phyloP scores from a whole-genome alignment of 1,139 yeast species.

The Debaryomyces robertsiae region DNA sequence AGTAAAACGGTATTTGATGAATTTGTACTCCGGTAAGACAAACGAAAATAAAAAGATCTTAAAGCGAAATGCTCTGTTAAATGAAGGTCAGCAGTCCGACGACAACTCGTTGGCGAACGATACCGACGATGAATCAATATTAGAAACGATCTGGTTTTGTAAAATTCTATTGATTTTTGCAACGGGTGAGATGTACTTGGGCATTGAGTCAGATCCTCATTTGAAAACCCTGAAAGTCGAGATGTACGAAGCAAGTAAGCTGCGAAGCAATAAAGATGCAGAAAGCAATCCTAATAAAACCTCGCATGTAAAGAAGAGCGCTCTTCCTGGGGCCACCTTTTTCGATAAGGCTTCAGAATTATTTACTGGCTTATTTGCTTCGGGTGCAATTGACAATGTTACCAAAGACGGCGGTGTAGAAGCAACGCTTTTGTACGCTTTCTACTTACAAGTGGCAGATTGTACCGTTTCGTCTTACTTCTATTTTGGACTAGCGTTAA shows the following conservation, averaged over 20 bases:
- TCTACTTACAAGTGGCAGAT: conserved; percentile 82
- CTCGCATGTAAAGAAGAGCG: conserved; percentile 25
- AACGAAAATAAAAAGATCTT: conserved; percentile 43
- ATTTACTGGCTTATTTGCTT: conserved; percentile 73
- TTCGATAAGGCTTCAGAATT: conserved; percentile 76
- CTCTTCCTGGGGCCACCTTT: conserved; percentile 75
- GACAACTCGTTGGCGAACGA: conserved; percentile 48
- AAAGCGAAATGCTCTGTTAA: conserved; percentile 39
- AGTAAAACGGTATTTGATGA: conserved; percentile 64
- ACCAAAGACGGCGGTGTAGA: conserved; percentile 85
- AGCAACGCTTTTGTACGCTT: conserved; percentile 73
- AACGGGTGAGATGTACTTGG: conserved; percentile 82
- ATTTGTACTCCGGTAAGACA: conserved; percentile 55
- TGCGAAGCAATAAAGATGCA: conserved; percentile 15
- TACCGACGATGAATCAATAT: conserved; percentile 56
- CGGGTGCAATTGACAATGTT: conserved; percentile 76
- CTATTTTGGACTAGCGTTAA: conserved; percentile 75
- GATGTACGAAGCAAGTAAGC: conserved; percentile 21
- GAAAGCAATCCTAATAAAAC: conserved; percentile 11
- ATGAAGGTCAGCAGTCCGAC: conserved; percentile 37
- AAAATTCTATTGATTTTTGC: conserved; percentile 76
- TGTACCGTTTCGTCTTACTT: conserved; percentile 82
- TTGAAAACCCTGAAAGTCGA: conserved; percentile 35
- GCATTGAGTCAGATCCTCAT: conserved; percentile 59
- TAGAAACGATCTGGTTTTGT: conserved; percentile 82